phyloP scores from a whole-genome alignment of 2,329 filamentous ascomycete species.

The Lomentospora prolificans region DNA sequence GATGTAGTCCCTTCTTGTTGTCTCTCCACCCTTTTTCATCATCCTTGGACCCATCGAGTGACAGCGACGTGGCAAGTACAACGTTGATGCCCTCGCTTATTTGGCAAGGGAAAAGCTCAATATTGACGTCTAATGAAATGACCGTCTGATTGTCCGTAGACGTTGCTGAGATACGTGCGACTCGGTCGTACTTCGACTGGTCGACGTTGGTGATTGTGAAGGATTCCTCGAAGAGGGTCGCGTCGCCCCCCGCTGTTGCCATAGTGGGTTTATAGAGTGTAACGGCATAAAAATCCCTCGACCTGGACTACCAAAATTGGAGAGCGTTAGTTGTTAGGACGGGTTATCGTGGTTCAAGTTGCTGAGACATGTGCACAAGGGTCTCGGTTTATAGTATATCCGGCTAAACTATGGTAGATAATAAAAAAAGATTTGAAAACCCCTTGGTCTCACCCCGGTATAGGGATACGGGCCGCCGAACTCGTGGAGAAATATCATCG shows the following conservation, averaged over 20 bases:
- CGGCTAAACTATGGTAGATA: too few relatives aligned
- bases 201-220: conserved; percentile 76
- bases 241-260: conserved; percentile 60
- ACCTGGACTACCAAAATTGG: too few relatives aligned
- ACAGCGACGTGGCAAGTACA: conserved; percentile 74
- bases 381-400: too few relatives aligned
- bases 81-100: conserved; percentile 70
- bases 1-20: conserved; percentile 41
- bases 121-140: conserved; percentile 87
- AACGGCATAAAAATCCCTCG: too few relatives aligned
- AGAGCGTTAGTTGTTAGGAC: too few relatives aligned
- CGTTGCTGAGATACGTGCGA: conserved; percentile 71
- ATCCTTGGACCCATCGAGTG: conserved; percentile 75
- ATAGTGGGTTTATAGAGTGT: conserved; percentile 25
- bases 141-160: conserved; percentile 65
- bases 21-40: conserved; percentile 77
- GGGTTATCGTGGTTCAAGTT: too few relatives aligned
- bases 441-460: too few relatives aligned
- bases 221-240: conserved; percentile 85
- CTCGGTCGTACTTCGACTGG: conserved; percentile 87
- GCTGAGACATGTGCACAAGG: too few relatives aligned
- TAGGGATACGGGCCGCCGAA: too few relatives aligned
- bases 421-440: too few relatives aligned
- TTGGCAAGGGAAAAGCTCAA: conserved; percentile 71
- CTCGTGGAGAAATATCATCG: too few relatives aligned